phyloP scores from a whole-genome alignment of 176 grass and related monocot species.

The Themeda triandra region DNA sequence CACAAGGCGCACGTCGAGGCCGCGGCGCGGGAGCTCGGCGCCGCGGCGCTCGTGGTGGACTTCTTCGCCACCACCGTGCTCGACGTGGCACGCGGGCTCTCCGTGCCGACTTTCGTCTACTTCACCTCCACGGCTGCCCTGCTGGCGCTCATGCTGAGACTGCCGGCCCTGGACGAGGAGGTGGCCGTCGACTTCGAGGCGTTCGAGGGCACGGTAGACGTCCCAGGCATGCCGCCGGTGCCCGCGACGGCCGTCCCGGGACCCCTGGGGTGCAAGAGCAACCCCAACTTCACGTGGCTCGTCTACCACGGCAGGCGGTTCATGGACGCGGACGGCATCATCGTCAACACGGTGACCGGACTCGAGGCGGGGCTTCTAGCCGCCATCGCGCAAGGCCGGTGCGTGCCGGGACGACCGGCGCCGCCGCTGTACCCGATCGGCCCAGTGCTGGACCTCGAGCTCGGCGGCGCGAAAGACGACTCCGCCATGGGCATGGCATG shows the following conservation, averaged over 20 bases:
- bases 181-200: conserved; percentile 21
- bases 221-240: conserved; percentile 47
- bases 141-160: conserved; percentile 37
- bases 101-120: conserved; percentile 54
- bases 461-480: neutral
- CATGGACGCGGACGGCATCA: conserved; percentile 48
- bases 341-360: conserved; percentile 51
- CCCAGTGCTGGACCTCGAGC: conserved; percentile 27
- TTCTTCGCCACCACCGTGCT: conserved; percentile 52
- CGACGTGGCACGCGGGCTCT: conserved; percentile 34
- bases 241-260: conserved; percentile 24
- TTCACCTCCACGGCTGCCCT: conserved; percentile 42
- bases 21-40: conserved; percentile 16
- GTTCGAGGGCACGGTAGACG: conserved; percentile 21
- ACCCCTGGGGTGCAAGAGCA: conserved; percentile 1
- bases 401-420: conserved; percentile 1
- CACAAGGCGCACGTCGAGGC: conserved; percentile 34
- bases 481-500: neutral
- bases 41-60: conserved; percentile 53
- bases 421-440: conserved; percentile 54
- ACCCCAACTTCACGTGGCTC: conserved; percentile 48
- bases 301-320: conserved; percentile 50
- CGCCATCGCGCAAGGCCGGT: conserved; percentile 16
- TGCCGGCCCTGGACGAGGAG: conserved; percentile 34
- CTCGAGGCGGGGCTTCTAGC: conserved; percentile 29